These are phyloP conservation scores for Candida tropicalis DNA, from an alignment of 1,139 yeast genomes.

Conservation along the genomic window DNA sequence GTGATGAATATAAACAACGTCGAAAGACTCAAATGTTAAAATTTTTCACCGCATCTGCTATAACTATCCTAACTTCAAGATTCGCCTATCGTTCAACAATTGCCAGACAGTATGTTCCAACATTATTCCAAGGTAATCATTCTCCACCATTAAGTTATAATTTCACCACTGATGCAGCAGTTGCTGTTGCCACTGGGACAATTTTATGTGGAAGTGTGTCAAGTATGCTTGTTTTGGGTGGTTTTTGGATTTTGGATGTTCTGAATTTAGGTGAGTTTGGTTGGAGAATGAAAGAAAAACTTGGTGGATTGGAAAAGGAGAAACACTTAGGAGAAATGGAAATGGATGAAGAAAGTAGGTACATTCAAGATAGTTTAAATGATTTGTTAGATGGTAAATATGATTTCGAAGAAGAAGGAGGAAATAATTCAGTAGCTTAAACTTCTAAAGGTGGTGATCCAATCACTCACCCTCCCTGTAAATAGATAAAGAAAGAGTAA, in stretches of 20 bases:
- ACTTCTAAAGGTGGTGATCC: too few species aligned
- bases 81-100: slow-evolving; percentile 75
- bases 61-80: slow-evolving; percentile 72
- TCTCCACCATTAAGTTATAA: slow-evolving; percentile 76
- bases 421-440: too few species aligned
- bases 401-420: slow-evolving; percentile 22
- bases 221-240: slow-evolving; percentile 73
- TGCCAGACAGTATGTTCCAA: slow-evolving; percentile 75
- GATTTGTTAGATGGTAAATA: slow-evolving; percentile 48
- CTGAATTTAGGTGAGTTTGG: slow-evolving; percentile 73
- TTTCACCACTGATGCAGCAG: slow-evolving; percentile 80
- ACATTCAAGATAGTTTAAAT: slow-evolving; percentile 54
- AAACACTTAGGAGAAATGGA: slow-evolving; percentile 50
- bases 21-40: slow-evolving; percentile 72
- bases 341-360: slow-evolving; percentile 66
- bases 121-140: slow-evolving; percentile 82
- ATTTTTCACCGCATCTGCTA: slow-evolving; percentile 72
- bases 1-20: slow-evolving; percentile 51
- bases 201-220: slow-evolving; percentile 72
- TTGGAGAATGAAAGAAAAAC: slow-evolving; percentile 58
- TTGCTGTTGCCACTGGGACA: slow-evolving; percentile 84
- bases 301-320: slow-evolving; percentile 73
- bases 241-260: slow-evolving; percentile 79
- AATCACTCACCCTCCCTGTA: too few species aligned
- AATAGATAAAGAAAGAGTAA: too few species aligned